Conservation (phyloP, 805 yeast genomes). For the Metschnikowia peoriensis region DNA sequence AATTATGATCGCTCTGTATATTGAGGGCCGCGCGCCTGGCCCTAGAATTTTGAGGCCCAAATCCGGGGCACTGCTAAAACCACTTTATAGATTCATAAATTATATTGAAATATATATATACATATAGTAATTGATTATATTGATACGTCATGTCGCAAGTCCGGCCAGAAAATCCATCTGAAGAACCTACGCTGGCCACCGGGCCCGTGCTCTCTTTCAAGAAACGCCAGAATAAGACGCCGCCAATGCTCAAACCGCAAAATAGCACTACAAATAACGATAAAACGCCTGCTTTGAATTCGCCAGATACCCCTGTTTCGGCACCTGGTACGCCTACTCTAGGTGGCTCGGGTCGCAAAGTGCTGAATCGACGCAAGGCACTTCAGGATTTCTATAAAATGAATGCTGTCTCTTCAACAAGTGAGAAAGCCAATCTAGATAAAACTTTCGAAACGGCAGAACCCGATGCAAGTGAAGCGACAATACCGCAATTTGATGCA, state of each 20-base stretch:
- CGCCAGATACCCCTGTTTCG: neutral
- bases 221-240: slow-evolving; percentile 16
- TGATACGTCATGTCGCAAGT: neutral
- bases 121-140: too few relatives aligned
- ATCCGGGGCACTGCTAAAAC: neutral
- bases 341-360: slow-evolving; percentile 24
- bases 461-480: neutral
- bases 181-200: slow-evolving; percentile 4
- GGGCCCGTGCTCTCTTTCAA: slow-evolving; percentile 31
- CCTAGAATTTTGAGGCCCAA: neutral
- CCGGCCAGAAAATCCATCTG: neutral
- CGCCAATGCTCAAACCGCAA: neutral
- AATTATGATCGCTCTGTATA: too few relatives aligned
- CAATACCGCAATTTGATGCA: neutral
- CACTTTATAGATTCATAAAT: neutral
- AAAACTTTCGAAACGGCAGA: neutral
- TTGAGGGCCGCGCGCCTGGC: neutral
- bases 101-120: too few relatives aligned
- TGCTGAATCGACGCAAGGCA: slow-evolving; percentile 40
- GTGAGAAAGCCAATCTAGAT: neutral
- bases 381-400: slow-evolving; percentile 42
- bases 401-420: slow-evolving; percentile 7
- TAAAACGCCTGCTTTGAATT: neutral
- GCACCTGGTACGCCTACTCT: slow-evolving; percentile 5
- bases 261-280: neutral